Base-by-base conservation (phyloP, 495 filamentous ascomycete genomes). In the Aspergillus bertholletiae region DNA sequence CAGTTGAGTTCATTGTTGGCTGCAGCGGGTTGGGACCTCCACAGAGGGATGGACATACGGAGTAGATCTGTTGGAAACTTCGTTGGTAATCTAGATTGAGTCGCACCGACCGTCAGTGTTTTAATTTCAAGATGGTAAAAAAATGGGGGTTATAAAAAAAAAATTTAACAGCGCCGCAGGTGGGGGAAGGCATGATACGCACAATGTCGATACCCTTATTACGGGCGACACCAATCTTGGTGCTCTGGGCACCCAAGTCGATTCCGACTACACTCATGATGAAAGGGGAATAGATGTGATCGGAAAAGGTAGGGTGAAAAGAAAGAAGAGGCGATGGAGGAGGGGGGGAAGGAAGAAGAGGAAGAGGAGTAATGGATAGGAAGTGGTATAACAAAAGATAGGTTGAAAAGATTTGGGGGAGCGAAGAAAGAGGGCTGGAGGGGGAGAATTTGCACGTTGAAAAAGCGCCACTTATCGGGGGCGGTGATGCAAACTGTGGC, bases 171-270 rank as follows among this genome's bases (percentile, higher is more conserved):
- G n/a, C n/a, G n/a, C n/a, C n/a, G n/a, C n/a, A n/a, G n/a, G n/a
- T n/a, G n/a, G 15, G 55, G 39, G 58, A 60, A 63, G 63, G 66
- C 60, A 59, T 57, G 55, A 56, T 61, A 96, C 92, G 65, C 85
- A 97, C 93, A 73, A 99, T 96, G 81, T 99, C 94, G 70, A 98
- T 96, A 80, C 94, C 94, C 66, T 96, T 88, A 72, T 97, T 97
- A 68, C 93, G 81, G 60, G 94, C 93, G 72, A 97, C 94, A 68
- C 94, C 95, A 73, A 97, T 88, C 67, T 96, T 93, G 60, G 93
- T 96, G 80, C 95, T 96, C 65, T 96, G 88, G 26, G 92, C 89
- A 76, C 94, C 94, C 75, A 99, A 87, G 84, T 99, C 94, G 66
- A 96, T 85, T 68, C 94, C 92, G 59, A 90, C 86, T 67, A 90